Evolutionary conservation across 2,329 filamentous ascomycete genomes (phyloP), one percentile per base, ranked within the genome.

Genomic region (Hypoxylon rubiginosum): DNA sequence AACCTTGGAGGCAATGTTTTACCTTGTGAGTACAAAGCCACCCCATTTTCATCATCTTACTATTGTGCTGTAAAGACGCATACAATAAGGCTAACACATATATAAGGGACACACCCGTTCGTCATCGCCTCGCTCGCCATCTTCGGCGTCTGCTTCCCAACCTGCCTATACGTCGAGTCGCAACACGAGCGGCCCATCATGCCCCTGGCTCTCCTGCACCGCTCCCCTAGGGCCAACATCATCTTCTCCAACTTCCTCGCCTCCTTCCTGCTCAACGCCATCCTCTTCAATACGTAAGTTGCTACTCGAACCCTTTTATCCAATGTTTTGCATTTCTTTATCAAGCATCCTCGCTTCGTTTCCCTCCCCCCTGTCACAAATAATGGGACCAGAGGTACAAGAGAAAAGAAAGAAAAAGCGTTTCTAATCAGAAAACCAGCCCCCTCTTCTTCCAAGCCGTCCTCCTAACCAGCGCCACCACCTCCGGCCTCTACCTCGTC

Each of bases 401-500:
- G n/a, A n/a, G n/a, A n/a, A n/a, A n/a, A n/a, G n/a, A n/a, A n/a
- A n/a, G n/a, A n/a, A n/a, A n/a, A n/a, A n/a, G n/a, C n/a, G n/a
- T n/a, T n/a, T 51, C 46, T 50, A 55, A 56, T 50, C 24, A 39
- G 24, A 46, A 85, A 62, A 46, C 79, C 70, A 88, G 88, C 5
- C 92, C 92, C 0, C 82, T 94, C 7, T 94, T 90, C 81, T 94
- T 92, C 79, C 91, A 93, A 75, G 90, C 89, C 39, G 91, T 93
- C 26, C 88, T 92, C 51, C 84, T 91, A 55, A 88, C 90, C 62
- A 86, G 84, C 5, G 89, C 92, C 15, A 93, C 91, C 0, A 82
- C 84, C 24, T 92, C 91, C 0, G 92, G 92, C n/a, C 85, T 93
- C 28, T 86, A 89, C 46, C 88, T 94, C 57, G 84, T 92, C 19